Evolutionary conservation across 2,329 filamentous ascomycete species (phyloP).

Genomic region (Macroventuria anomochaeta): DNA sequence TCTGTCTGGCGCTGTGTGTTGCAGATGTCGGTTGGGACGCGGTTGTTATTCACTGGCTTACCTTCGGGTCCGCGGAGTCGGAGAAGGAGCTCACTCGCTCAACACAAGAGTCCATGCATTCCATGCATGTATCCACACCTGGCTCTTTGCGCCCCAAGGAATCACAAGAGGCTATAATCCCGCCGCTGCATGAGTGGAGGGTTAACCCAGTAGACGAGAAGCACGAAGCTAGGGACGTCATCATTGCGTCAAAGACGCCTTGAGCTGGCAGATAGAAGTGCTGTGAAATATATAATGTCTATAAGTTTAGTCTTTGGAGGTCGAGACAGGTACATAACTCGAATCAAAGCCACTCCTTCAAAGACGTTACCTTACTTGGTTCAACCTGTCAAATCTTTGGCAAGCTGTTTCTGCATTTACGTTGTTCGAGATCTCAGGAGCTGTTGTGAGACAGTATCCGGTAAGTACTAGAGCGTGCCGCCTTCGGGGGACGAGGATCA

Average conservation of each 20-base stretch:
- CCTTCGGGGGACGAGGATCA: too few species aligned
- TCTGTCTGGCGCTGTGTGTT: conserved; percentile 46
- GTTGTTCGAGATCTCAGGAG: too few species aligned
- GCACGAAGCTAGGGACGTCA: background rate
- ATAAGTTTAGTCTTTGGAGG: background rate
- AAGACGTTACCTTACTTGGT: too few species aligned
- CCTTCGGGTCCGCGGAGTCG: conserved; percentile 14
- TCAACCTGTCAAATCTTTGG: too few species aligned
- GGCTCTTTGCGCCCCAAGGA: background rate
- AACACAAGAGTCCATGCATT: background rate
- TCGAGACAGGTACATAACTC: background rate
- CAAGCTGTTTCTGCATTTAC: too few species aligned
- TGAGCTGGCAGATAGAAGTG: background rate
- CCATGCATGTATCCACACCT: background rate
- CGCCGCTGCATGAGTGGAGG: background rate
- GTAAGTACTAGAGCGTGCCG: too few species aligned
- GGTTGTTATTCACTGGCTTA: conserved; percentile 20
- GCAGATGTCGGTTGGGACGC: conserved; percentile 38
- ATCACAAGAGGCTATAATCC: conserved; percentile 1
- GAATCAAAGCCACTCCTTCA: background rate
- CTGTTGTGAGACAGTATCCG: too few species aligned
- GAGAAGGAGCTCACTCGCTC: conserved; percentile 7
- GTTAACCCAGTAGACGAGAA: background rate
- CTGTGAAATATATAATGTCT: background rate
- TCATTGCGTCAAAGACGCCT: background rate